Percentiles rank a stretch among this genome's conserved stretches.
Evolutionary conservation across 2,329 filamentous ascomycete species (phyloP).

Genomic region (Annulohypoxylon truncatum): DNA sequence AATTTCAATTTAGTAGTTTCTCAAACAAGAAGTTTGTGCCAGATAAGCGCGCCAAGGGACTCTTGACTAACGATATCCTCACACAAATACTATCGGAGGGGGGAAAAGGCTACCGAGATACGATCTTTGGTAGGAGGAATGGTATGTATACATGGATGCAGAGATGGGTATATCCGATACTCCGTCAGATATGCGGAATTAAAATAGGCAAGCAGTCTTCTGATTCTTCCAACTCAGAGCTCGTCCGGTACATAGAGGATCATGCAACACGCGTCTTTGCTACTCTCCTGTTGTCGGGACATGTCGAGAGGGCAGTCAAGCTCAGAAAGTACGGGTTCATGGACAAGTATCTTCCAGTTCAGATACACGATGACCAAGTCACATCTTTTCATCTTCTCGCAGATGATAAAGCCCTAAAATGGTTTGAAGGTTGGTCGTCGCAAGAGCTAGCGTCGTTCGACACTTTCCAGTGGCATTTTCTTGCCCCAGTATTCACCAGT

Average conservation of each 20-base stretch:
- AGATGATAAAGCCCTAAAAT: not conserved
- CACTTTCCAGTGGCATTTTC: not conserved
- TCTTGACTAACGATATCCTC: too few species aligned
- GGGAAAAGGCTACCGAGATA: too few species aligned
- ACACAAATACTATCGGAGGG: too few species aligned
- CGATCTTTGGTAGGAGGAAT: too few species aligned
- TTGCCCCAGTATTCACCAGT: not conserved
- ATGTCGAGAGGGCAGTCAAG: not conserved
- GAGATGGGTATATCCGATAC: too few species aligned
- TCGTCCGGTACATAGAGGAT: not conserved
- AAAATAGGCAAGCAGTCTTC: too few species aligned
- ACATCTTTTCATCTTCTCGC: slow-evolving; percentile 4
- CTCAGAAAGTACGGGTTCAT: not conserved
- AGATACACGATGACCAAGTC: not conserved
- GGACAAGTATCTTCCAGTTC: slow-evolving; percentile 8
- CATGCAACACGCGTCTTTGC: slow-evolving; percentile 1
- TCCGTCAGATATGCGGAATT: too few species aligned
- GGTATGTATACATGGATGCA: too few species aligned
- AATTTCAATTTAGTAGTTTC: too few species aligned
- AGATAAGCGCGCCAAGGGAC: too few species aligned
- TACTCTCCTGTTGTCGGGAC: not conserved
- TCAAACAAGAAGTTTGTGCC: too few species aligned
- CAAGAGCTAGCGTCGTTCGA: not conserved
- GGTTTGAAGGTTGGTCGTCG: not conserved
- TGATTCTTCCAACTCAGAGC: too few species aligned